These are phyloP conservation scores for Aspergillus pseudoviridinutans DNA, from an alignment of 2,329 filamentous ascomycete species.

Conservation along the genomic window DNA sequence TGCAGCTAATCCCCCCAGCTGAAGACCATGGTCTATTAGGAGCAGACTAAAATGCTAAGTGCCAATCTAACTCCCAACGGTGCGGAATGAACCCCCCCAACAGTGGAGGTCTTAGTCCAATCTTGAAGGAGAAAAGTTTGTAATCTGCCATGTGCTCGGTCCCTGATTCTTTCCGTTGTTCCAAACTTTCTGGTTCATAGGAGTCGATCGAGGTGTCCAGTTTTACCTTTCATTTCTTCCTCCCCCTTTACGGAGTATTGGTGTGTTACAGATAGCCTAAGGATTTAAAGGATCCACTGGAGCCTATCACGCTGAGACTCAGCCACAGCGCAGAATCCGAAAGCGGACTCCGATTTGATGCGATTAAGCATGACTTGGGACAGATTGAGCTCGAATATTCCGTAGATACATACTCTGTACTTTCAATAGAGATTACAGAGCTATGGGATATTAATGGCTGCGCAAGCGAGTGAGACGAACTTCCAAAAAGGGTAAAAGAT, in stretches of 20 bases:
- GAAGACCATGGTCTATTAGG: not conserved
- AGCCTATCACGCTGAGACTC: not conserved
- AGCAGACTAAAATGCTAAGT: not conserved
- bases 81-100: constrained; percentile 17
- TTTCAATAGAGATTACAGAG: not conserved
- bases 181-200: not conserved
- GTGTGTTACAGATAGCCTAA: not conserved
- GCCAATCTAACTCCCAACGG: constrained; percentile 12
- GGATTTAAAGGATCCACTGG: not conserved
- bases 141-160: not conserved
- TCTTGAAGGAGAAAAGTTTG: not conserved
- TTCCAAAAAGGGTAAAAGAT: not conserved
- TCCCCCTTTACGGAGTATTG: not conserved
- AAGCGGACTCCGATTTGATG: not conserved
- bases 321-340: not conserved
- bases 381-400: not conserved
- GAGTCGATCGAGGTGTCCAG: not conserved
- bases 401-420: not conserved
- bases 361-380: not conserved
- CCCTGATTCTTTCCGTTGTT: not conserved
- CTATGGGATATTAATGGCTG: not conserved
- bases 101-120: constrained; percentile 4
- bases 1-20: not conserved
- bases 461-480: not conserved
- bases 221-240: not conserved